Evolutionary conservation across 805 yeast genomes (phyloP), one percentile per base, ranked within the genome.

Genomic region (Zygosaccharomyces siamensis): DNA sequence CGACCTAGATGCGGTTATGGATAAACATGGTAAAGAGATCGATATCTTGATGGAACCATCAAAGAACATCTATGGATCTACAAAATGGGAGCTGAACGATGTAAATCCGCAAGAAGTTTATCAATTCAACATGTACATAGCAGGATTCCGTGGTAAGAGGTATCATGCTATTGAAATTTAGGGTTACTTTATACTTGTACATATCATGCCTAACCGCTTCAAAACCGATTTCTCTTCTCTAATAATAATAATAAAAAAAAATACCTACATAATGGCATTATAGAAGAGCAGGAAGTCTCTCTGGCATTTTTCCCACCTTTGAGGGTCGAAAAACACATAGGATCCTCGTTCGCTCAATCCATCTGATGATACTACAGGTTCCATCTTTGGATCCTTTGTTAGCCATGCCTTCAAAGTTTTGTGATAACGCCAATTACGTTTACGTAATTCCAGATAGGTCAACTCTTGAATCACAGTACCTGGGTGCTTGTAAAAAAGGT

Each of bases 381-480:
- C 98, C 52, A 83, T 82, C 59, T 81, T 80, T 26, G 95, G 86
- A 61, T 89, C 97, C 67, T 93, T 93, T 10, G 99, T 93, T 50
- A 93, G 72, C 99, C 99, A 93, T 45, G 93, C 89, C 71, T 90
- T 95, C 48, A 93, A 77, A 52, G 89, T 96, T 70, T 89, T 92
- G 70, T 93, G 99, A 63, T 87, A 93, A 57, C 98, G 79, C 99
- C 99, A 93, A 69, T 92, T 93, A 59, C 99, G 77, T 53, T 82
- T 82, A 59, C 89, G 88, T 57, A 93, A 77, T 66, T 92, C 98
- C 50, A 92, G 75, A 5, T 97, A 95, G 4, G 95, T 95, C 48
- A 89, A 78, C 65, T 93, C 99, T 68, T 93, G 99, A 64, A 92
- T 73, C 3, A 89, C 81, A 64, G 93, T 97, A 47, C 89, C 82